These are phyloP conservation scores for Gamarada debralockiae DNA, from an alignment of 495 filamentous ascomycete species.

Conservation along the genomic window DNA sequence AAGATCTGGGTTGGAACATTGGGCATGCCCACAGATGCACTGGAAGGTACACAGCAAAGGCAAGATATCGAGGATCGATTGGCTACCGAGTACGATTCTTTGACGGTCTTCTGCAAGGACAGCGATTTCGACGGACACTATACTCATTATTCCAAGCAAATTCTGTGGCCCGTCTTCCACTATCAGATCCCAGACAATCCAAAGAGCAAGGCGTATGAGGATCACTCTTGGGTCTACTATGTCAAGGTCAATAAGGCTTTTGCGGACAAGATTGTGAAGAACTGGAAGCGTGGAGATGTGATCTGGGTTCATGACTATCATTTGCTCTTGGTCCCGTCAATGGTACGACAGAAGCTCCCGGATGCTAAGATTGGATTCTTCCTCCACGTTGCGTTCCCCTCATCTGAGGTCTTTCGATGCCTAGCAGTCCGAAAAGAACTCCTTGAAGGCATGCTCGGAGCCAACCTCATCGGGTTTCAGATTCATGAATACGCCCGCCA, in stretches of 20 bases:
- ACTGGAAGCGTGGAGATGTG: constrained; percentile 86
- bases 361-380: constrained; percentile 95
- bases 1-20: constrained; percentile 86
- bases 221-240: constrained; percentile 94
- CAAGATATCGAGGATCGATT: constrained; percentile 75
- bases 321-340: constrained; percentile 81
- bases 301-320: constrained; percentile 98
- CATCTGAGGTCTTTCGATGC: constrained; percentile 91
- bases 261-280: constrained; percentile 80
- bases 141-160: constrained; percentile 87
- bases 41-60: constrained; percentile 63
- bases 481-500: constrained; percentile 88
- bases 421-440: constrained; percentile 79
- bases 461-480: constrained; percentile 89
- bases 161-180: constrained; percentile 89
- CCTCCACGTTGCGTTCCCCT: constrained; percentile 90
- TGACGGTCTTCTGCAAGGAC: constrained; percentile 80
- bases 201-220: constrained; percentile 94
- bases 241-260: constrained; percentile 86
- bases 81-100: constrained; percentile 72
- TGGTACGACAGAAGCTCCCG: constrained; percentile 82
- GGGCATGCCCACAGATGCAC: constrained; percentile 84
- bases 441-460: constrained; percentile 84
- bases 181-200: constrained; percentile 96
- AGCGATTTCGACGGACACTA: constrained; percentile 91